A percentile compares a stretch with the other conserved stretches of the same genome.
Evolutionary conservation across 805 yeast species (phyloP).

Genomic region (Myxozyma nipponensis): DNA sequence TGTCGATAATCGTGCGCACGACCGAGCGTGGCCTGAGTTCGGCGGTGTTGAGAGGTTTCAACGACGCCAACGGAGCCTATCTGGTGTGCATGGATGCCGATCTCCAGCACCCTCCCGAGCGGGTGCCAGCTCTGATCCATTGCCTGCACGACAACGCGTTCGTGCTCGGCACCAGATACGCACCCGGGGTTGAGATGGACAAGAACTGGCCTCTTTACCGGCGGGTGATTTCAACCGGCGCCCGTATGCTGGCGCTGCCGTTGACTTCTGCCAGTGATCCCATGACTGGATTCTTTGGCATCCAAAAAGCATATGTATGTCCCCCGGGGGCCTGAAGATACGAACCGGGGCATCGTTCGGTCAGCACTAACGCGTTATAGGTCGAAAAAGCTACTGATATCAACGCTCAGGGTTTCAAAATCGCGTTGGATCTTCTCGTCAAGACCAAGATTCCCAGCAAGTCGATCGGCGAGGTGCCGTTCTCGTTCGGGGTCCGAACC

Average conservation of each 20-base stretch:
- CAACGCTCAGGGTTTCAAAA: slow-evolving; percentile 48
- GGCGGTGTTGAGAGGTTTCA: slow-evolving; percentile 49
- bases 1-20: slow-evolving; percentile 49
- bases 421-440: slow-evolving; percentile 48
- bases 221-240: slow-evolving; percentile 49
- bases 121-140: slow-evolving; percentile 45
- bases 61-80: slow-evolving; percentile 47
- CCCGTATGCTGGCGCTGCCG: slow-evolving; percentile 49
- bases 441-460: slow-evolving; percentile 42
- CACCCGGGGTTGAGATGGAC: slow-evolving; percentile 54
- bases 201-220: slow-evolving; percentile 53
- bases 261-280: slow-evolving; percentile 52
- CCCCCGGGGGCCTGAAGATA: too few species aligned
- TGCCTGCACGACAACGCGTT: slow-evolving; percentile 44
- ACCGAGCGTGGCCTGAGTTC: slow-evolving; percentile 50
- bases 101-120: slow-evolving; percentile 49
- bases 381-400: slow-evolving; percentile 38
- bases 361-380: slow-evolving; percentile 1
- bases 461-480: slow-evolving; percentile 47
- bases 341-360: not conserved
- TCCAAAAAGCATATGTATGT: slow-evolving; percentile 44
- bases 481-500: slow-evolving; percentile 52
- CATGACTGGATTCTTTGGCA: slow-evolving; percentile 52
- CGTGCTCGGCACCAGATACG: slow-evolving; percentile 50
- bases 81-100: slow-evolving; percentile 54